Evolutionary conservation across 2,329 filamentous ascomycete genomes (phyloP).

Genomic region (Penicillium corylophilum): DNA sequence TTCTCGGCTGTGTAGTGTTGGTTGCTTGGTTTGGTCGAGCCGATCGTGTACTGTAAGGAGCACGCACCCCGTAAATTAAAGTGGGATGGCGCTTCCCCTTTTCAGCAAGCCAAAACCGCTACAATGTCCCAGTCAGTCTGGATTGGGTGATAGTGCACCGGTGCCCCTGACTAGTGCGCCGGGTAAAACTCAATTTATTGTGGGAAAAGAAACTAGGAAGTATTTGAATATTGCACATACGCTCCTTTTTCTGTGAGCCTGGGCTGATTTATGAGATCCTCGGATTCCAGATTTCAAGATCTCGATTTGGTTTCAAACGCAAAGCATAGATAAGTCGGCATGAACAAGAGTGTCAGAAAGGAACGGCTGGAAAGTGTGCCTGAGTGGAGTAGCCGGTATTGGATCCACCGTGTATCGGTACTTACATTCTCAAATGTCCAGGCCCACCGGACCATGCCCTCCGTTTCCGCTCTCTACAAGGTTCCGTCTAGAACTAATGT

Average conservation of each 20-base stretch:
- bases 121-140: background rate
- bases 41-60: background rate
- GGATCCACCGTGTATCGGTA: background rate
- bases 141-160: background rate
- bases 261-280: background rate
- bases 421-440: background rate
- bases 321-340: background rate
- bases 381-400: background rate
- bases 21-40: background rate
- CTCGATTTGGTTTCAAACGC: background rate
- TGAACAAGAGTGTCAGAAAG: background rate
- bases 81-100: background rate
- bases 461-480: background rate
- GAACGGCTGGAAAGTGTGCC: background rate
- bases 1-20: background rate
- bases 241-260: background rate
- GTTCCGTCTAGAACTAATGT: too few relatives aligned
- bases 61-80: background rate
- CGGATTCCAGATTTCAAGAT: background rate
- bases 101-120: background rate
- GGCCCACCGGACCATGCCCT: background rate
- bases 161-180: background rate
- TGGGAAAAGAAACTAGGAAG: background rate
- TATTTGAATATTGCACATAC: background rate
- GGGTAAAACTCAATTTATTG: background rate